These are phyloP conservation scores for Meripilus lineatus DNA, from an alignment of 1,284 basidiomycete genomes.

Conservation along the genomic window DNA sequence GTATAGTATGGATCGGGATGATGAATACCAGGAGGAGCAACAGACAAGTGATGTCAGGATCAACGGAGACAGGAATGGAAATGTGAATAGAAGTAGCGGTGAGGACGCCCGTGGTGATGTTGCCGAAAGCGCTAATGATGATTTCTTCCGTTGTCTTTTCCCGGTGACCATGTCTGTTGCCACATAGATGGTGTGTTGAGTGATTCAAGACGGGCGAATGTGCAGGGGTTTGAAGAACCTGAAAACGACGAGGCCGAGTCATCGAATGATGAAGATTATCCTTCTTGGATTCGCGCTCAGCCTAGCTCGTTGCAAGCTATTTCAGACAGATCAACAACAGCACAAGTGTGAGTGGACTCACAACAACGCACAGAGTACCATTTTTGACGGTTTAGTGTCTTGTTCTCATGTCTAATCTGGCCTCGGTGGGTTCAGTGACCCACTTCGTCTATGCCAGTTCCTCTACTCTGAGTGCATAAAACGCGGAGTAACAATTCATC, in stretches of 20 bases:
- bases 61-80: slow-evolving; percentile 3
- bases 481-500: slow-evolving; percentile 36
- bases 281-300: slow-evolving; percentile 24
- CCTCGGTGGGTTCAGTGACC: too few species aligned
- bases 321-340: slow-evolving; percentile 37
- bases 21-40: slow-evolving; percentile 2
- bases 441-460: slow-evolving; percentile 44
- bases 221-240: too few species aligned
- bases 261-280: slow-evolving; percentile 10
- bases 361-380: neutral
- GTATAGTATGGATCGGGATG: slow-evolving; percentile 25
- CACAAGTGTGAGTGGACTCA: slow-evolving; percentile 37
- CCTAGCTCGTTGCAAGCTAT: slow-evolving; percentile 20
- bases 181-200: too few species aligned
- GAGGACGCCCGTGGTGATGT: too few species aligned
- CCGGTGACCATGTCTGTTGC: too few species aligned
- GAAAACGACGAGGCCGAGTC: slow-evolving; percentile 1
- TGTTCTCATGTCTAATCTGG: neutral
- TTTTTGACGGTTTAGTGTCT: neutral
- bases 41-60: too few species aligned
- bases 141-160: too few species aligned
- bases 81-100: slow-evolving; percentile 6
- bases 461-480: slow-evolving; percentile 41
- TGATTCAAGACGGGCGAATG: too few species aligned
- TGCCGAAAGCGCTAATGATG: too few species aligned